Evolutionary conservation across 768 basidiomycete genomes (phyloP).

Genomic region (Chiua virens): DNA sequence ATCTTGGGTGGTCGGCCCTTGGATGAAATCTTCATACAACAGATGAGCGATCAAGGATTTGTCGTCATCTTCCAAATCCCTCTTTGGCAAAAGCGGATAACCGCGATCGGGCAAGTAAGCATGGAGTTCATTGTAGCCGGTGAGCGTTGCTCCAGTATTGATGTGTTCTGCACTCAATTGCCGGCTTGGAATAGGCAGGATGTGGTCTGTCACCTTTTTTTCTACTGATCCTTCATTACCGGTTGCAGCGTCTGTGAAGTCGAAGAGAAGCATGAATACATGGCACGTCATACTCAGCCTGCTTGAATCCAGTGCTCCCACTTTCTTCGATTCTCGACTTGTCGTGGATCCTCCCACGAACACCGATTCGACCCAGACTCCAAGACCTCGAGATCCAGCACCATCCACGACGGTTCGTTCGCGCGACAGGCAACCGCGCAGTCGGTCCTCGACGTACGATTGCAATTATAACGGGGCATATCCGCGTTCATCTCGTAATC

Average conservation of each 20-base stretch:
- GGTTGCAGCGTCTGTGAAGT: slow-evolving; percentile 2
- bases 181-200: slow-evolving; percentile 13
- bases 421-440: background rate
- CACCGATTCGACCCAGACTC: background rate
- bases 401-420: slow-evolving; percentile 1
- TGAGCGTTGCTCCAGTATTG: background rate
- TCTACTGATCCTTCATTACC: slow-evolving; percentile 5
- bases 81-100: slow-evolving; percentile 69
- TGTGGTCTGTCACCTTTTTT: slow-evolving; percentile 27
- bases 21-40: slow-evolving; percentile 54
- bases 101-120: slow-evolving; percentile 53
- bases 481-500: background rate
- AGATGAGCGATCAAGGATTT: slow-evolving; percentile 49
- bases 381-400: background rate
- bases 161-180: background rate
- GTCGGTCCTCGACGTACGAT: background rate
- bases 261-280: slow-evolving; percentile 1
- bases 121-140: slow-evolving; percentile 63
- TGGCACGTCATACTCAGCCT: slow-evolving; percentile 48
- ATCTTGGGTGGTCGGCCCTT: slow-evolving; percentile 40
- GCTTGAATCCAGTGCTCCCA: slow-evolving; percentile 18
- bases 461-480: background rate
- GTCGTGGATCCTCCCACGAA: slow-evolving; percentile 2
- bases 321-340: slow-evolving; percentile 16
- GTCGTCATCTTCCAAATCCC: slow-evolving; percentile 50